A percentile compares a stretch with the other conserved stretches of the same genome.
Evolutionary conservation across 305 asterid species (phyloP).

Genomic region (Fraxinus platypoda): DNA sequence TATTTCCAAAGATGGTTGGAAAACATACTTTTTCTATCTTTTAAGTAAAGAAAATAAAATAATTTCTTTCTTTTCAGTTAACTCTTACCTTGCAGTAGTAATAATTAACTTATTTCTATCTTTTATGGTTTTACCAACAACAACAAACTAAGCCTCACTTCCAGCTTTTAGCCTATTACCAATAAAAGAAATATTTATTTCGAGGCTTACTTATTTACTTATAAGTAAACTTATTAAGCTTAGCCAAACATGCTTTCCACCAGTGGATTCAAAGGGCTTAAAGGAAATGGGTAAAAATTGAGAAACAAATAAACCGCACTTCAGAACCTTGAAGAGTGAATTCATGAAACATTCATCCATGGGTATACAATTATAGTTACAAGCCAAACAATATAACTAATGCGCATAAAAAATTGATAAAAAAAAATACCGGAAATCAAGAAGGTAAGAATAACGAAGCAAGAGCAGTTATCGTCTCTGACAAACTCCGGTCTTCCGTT

Average conservation of each 20-base stretch:
- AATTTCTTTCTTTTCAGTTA: neutral
- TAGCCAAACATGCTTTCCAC: neutral
- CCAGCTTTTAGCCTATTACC: neutral
- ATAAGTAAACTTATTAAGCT: neutral
- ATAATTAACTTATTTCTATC: neutral
- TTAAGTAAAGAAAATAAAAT: neutral
- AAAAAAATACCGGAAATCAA: neutral
- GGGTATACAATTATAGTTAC: neutral
- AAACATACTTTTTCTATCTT: neutral
- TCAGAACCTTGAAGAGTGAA: neutral
- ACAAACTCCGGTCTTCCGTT: slow-evolving; percentile 19
- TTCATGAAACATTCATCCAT: neutral
- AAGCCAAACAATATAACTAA: neutral
- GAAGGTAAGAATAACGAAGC: slow-evolving; percentile 18
- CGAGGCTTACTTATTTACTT: neutral
- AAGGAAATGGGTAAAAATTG: neutral
- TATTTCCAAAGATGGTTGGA: neutral
- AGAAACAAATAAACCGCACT: neutral
- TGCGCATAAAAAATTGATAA: neutral
- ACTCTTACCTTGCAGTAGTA: neutral
- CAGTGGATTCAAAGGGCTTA: neutral
- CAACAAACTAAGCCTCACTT: neutral
- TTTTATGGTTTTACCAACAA: neutral
- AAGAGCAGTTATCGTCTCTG: neutral
- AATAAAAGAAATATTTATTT: neutral